Evolutionary conservation across 306 rosid species (phyloP), one percentile per base, ranked within the genome.

Genomic region (Acacia melanoxylon): DNA sequence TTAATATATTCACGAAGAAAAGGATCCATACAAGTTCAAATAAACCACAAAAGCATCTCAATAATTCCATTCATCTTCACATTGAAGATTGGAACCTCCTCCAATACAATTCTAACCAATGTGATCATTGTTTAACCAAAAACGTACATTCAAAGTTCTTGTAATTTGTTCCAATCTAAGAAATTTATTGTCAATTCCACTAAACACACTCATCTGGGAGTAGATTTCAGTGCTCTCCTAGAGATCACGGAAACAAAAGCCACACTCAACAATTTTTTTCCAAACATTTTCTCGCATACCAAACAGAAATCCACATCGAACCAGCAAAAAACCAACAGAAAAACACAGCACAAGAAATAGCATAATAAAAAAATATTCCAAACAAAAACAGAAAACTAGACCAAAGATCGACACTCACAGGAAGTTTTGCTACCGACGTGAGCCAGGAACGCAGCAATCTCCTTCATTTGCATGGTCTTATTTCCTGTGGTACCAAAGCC

Each of bases 401-500:
- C 20, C 70, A 2, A 59, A n/a, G 69, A 41, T 40, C 8, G 10
- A n/a, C 16, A 73, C 94, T 88, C 76, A 95, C 99, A 95, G 65
- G 99, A 76, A 25, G 99, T 95, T 84, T 90, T 85, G 89, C 89
- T 70, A 74, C 94, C 99, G 17, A 95, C 98, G 20, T 95, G 99
- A 40, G 90, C 98, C 1, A 95, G 87, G 67, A 95, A 95, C 0
- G 99, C 99, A 0, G 98, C 95, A 52, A 95, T 13, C 86, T 95
- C 99, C 89, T 66, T 90, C 99, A 95, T 93, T 91, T 91, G 94
- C 79, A 27, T 58, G 6, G 72, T 80, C 85, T 93, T 93, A 12
- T 87, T 88, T 0, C 99, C 99, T 3, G 98, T 91, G 80, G 99
- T 95, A 14, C 99, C 91, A 14, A 95, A 95, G 1, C 99, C 99